phyloP scores from a whole-genome alignment of 2,329 filamentous ascomycete species.

The Emergomyces pasteurianus region DNA sequence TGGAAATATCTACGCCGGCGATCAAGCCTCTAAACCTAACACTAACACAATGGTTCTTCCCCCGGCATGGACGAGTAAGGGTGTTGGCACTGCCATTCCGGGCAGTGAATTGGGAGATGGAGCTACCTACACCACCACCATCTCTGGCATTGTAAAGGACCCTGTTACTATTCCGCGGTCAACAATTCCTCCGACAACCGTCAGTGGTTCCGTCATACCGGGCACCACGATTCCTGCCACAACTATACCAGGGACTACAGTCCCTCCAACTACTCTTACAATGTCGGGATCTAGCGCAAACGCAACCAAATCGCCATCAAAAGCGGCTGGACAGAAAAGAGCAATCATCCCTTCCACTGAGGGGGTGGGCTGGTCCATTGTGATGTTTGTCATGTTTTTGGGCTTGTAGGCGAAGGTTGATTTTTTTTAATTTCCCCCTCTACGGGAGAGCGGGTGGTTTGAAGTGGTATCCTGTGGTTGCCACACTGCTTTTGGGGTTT shows the following conservation, averaged over 20 bases:
- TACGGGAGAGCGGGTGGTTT: neutral
- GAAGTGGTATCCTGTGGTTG: neutral
- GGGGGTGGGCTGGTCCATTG: neutral
- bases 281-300: neutral
- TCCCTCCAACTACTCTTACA: neutral
- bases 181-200: neutral
- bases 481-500: neutral
- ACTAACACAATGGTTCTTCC: constrained; percentile 34
- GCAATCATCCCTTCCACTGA: neutral
- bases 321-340: neutral
- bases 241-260: neutral
- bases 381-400: neutral
- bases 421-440: neutral
- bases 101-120: constrained; percentile 28
- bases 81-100: constrained; percentile 37
- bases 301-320: neutral
- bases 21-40: constrained; percentile 30
- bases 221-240: constrained; percentile 2
- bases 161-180: constrained; percentile 1
- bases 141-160: neutral
- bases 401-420: neutral
- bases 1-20: constrained; percentile 35
- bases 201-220: constrained; percentile 3
- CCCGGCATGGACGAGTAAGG: constrained; percentile 34
- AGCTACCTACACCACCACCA: constrained; percentile 2